Conservation (phyloP, 371 early-diverging fungal species). For the Rhizopus sp. region DNA sequence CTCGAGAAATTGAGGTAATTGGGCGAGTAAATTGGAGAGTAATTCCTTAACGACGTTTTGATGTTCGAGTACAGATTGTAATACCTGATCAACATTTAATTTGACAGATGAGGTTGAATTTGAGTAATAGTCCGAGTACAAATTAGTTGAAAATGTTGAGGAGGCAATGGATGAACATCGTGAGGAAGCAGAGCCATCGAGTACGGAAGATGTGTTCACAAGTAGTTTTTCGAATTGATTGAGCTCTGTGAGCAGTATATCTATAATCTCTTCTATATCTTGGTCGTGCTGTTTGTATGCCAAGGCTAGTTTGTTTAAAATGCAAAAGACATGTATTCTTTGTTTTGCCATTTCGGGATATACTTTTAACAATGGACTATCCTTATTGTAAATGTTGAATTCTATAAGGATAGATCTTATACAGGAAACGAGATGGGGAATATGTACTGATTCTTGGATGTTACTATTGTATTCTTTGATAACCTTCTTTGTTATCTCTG, state of each 20-base stretch:
- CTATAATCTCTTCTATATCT: conserved; percentile 1
- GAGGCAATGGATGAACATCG: too few relatives aligned
- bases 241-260: background rate
- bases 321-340: conserved; percentile 35
- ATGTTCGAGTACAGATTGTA: conserved; percentile 35
- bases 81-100: conserved; percentile 30
- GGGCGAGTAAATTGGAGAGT: conserved; percentile 18
- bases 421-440: conserved; percentile 41
- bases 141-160: too few relatives aligned
- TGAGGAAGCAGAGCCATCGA: too few relatives aligned
- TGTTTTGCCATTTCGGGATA: conserved; percentile 46
- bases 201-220: conserved; percentile 14
- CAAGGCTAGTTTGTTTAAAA: conserved; percentile 44
- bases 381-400: conserved; percentile 44
- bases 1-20: conserved; percentile 31
- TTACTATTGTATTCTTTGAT: conserved; percentile 15
- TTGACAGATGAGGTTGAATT: conserved; percentile 1
- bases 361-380: conserved; percentile 36
- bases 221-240: background rate
- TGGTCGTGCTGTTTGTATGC: conserved; percentile 35
- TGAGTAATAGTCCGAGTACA: too few relatives aligned
- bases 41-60: conserved; percentile 33
- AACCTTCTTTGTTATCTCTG: background rate
- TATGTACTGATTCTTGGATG: conserved; percentile 16
- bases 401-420: conserved; percentile 43